phyloP scores from a whole-genome alignment of 192 early-diverging fungal species.

The Coemansia aciculifera region DNA sequence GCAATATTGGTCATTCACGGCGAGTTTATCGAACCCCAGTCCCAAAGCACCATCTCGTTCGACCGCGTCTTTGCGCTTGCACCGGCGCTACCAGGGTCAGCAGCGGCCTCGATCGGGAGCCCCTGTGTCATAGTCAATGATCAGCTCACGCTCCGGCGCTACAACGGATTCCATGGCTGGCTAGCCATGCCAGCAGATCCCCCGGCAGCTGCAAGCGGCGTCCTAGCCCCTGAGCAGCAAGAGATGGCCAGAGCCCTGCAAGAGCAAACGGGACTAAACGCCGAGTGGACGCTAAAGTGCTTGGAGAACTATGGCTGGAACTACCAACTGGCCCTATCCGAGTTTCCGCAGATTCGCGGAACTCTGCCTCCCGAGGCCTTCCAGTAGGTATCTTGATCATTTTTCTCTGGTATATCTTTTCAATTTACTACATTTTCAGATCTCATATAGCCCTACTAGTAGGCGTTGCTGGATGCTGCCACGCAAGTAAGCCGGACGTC shows the following conservation, averaged over 20 bases:
- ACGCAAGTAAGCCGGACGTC: conserved; percentile 63
- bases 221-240: conserved; percentile 40
- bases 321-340: conserved; percentile 41
- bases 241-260: conserved; percentile 52
- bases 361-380: conserved; percentile 45
- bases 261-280: conserved; percentile 39
- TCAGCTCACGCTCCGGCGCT: conserved; percentile 44
- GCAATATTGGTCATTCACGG: conserved; percentile 40
- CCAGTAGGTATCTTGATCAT: conserved; percentile 15
- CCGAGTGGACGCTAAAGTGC: conserved; percentile 49
- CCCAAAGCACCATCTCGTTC: conserved; percentile 33
- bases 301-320: conserved; percentile 51
- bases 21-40: conserved; percentile 37
- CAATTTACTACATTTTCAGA: background rate
- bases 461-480: conserved; percentile 25
- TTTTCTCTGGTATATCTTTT: background rate
- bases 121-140: conserved; percentile 46
- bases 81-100: conserved; percentile 37
- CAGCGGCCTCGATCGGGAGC: conserved; percentile 37
- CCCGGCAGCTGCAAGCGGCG: background rate
- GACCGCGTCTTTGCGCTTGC: conserved; percentile 45
- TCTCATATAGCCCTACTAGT: background rate
- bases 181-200: conserved; percentile 2
- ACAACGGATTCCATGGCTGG: conserved; percentile 53
- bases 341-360: conserved; percentile 42